Percentiles rank a stretch among this genome's conserved stretches.
Evolutionary conservation across 345 rosid genomes (phyloP).

Genomic region (Citrus mangshanensis): DNA sequence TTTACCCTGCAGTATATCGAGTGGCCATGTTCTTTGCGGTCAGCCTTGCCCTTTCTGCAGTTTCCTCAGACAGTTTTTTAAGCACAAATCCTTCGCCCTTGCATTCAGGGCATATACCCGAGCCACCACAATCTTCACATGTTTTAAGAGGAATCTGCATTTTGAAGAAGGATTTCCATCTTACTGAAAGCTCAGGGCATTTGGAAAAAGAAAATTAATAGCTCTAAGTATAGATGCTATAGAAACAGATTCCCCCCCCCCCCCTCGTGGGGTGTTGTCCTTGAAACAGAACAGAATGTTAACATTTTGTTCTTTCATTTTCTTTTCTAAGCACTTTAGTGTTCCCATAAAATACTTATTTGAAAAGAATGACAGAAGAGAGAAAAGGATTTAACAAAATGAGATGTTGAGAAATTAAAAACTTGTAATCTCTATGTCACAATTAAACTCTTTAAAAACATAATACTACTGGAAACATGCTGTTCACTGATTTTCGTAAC

Average conservation of each 20-base stretch:
- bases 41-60: constrained; percentile 74
- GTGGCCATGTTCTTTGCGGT: constrained; percentile 82
- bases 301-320: neutral
- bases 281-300: too few relatives aligned
- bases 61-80: constrained; percentile 67
- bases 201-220: neutral
- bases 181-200: neutral
- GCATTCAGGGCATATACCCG: constrained; percentile 87
- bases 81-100: constrained; percentile 89
- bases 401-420: neutral
- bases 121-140: constrained; percentile 75
- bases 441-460: neutral
- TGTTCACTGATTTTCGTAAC: neutral
- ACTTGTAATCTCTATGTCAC: neutral
- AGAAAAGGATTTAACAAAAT: neutral
- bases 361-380: neutral
- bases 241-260: neutral
- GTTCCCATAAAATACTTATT: neutral
- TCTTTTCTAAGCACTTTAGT: neutral
- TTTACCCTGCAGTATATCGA: constrained; percentile 92
- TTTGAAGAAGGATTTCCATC: neutral
- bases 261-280: too few relatives aligned
- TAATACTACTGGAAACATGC: neutral
- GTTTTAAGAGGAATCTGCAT: constrained; percentile 55
- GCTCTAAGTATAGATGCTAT: neutral